Evolutionary conservation across 2,329 filamentous ascomycete genomes (phyloP).

Genomic region (Hirsutella rhossiliensis): DNA sequence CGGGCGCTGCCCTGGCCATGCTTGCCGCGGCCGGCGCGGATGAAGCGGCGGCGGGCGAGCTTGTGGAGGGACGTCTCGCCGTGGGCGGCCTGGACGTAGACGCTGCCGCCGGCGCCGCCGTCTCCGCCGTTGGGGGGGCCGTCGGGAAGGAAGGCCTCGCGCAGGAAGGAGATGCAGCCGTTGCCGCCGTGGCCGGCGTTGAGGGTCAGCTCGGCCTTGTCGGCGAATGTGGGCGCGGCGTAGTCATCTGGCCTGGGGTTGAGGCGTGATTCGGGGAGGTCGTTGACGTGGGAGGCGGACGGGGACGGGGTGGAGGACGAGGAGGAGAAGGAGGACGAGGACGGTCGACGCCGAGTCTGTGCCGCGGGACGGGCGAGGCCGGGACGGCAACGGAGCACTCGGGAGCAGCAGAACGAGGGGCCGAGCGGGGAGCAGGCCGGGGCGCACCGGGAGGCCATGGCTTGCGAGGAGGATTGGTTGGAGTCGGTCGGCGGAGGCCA

Average conservation of each 20-base stretch:
- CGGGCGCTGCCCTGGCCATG: constrained; percentile 64
- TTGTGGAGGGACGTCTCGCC: constrained; percentile 92
- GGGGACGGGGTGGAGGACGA: constrained; percentile 10
- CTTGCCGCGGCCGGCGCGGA: constrained; percentile 65
- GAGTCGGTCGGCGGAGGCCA: no score
- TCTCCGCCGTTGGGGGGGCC: constrained; percentile 93
- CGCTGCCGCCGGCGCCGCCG: constrained; percentile 78
- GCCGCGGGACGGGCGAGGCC: background rate
- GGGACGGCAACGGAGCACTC: no score
- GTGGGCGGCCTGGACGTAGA: constrained; percentile 88
- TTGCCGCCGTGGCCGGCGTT: constrained; percentile 74
- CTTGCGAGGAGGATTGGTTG: no score
- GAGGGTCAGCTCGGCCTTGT: constrained; percentile 68
- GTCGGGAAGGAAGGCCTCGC: constrained; percentile 79
- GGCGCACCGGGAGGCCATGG: no score
- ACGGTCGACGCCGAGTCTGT: background rate
- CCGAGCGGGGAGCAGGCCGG: no score
- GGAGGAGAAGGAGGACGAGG: background rate
- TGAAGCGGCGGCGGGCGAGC: constrained; percentile 61
- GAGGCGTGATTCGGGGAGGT: constrained; percentile 44
- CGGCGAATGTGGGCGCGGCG: constrained; percentile 69
- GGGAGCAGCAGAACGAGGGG: no score
- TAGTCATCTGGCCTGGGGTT: constrained; percentile 81
- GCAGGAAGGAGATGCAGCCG: constrained; percentile 87
- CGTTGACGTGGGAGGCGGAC: constrained; percentile 20